Evolutionary conservation across 495 filamentous ascomycete species (phyloP).

Genomic region (Daldinia decipiens): DNA sequence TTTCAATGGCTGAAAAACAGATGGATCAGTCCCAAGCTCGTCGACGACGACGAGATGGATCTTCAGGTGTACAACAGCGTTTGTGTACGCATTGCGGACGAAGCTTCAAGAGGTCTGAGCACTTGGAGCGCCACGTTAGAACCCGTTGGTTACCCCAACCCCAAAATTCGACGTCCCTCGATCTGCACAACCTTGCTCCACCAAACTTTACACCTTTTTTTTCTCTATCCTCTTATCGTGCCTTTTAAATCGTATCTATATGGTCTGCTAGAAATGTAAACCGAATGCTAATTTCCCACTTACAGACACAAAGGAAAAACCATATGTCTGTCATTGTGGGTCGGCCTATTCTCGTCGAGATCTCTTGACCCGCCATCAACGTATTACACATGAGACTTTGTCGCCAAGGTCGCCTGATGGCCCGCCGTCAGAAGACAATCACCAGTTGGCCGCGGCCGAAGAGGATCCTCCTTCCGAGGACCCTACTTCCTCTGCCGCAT

Average conservation of each 20-base stretch:
- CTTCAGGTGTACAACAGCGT: conserved; percentile 46
- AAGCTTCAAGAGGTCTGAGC: conserved; percentile 55
- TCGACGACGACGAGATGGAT: conserved; percentile 50
- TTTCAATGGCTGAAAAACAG: conserved; percentile 48
- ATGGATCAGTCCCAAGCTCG: conserved; percentile 50
- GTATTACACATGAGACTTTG: conserved; percentile 52
- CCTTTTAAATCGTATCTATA: not conserved
- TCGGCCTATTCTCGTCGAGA: conserved; percentile 64
- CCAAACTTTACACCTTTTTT: conserved; percentile 3
- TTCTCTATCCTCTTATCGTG: not conserved
- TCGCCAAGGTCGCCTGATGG: conserved; percentile 48
- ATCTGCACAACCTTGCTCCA: conserved; percentile 41
- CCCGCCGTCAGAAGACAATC: conserved; percentile 46
- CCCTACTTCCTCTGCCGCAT: conserved; percentile 22
- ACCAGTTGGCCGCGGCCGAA: conserved; percentile 43
- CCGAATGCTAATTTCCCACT: conserved; percentile 32
- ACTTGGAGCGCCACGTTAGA: conserved; percentile 65
- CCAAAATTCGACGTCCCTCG: conserved; percentile 25
- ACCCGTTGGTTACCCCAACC: conserved; percentile 58
- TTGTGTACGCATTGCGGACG: conserved; percentile 49
- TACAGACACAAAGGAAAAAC: conserved; percentile 65
- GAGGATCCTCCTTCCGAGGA: conserved; percentile 45
- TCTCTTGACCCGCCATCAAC: conserved; percentile 63
- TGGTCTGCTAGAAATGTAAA: not conserved
- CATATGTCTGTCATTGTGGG: conserved; percentile 65